phyloP scores from a whole-genome alignment of 345 rosid genomes.

The Gossypium rotundifolium region DNA sequence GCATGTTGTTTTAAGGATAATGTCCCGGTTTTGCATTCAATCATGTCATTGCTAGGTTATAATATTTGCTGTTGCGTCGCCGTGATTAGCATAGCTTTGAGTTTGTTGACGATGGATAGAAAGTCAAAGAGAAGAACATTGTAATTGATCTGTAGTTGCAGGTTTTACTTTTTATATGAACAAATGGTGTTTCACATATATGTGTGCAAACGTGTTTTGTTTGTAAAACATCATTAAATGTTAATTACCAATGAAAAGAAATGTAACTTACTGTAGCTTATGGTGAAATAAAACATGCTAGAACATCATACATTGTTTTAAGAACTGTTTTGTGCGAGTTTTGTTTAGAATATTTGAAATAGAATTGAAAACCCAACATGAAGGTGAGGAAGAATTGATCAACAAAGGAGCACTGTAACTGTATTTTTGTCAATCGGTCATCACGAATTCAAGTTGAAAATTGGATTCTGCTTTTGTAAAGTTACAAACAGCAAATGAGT shows the following conservation, averaged over 20 bases:
- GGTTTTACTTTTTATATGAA: constrained; percentile 7
- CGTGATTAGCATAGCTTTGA: constrained; percentile 20
- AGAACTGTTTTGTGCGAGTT: too few species aligned
- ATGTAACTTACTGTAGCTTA: neutral
- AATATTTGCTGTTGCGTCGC: neutral
- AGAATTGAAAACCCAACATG: too few species aligned
- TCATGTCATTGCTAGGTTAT: neutral
- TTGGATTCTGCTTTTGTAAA: too few species aligned
- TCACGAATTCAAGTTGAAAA: too few species aligned
- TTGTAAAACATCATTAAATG: constrained; percentile 1
- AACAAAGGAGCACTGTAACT: too few species aligned
- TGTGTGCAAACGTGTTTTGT: constrained; percentile 7
- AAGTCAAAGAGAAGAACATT: constrained; percentile 1
- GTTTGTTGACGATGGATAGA: constrained; percentile 27
- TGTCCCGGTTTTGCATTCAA: neutral
- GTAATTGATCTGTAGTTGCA: neutral
- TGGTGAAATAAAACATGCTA: too few species aligned
- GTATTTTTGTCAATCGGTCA: too few species aligned
- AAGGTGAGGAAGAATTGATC: too few species aligned
- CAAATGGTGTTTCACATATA: neutral
- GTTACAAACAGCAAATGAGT: too few species aligned
- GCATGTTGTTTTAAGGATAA: neutral
- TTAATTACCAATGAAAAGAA: neutral
- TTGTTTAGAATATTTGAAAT: too few species aligned
- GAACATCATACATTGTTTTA: too few species aligned